A percentile compares a stretch with the other conserved stretches of the same genome.
phyloP scores from a whole-genome alignment of 257 asterid species.

The Eucommia ulmoides region DNA sequence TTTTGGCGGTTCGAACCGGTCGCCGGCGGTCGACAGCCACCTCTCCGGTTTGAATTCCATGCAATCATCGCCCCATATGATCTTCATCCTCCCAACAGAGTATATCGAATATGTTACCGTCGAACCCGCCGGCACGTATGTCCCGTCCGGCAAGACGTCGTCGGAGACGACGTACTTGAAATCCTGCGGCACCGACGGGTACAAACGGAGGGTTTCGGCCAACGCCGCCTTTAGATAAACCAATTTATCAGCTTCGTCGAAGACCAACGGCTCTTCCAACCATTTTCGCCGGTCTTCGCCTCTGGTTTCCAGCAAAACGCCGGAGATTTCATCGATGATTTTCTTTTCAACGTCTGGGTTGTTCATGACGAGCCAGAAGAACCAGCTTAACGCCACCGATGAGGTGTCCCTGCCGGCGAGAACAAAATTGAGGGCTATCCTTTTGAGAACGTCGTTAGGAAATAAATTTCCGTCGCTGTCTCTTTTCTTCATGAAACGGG shows the following conservation, averaged over 20 bases:
- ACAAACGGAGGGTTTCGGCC: conserved; percentile 67
- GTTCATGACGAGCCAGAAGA: conserved; percentile 72
- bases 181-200: conserved; percentile 80
- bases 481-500: conserved; percentile 65
- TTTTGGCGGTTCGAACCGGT: conserved; percentile 55
- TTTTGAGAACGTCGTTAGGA: conserved; percentile 39
- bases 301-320: conserved; percentile 28
- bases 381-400: conserved; percentile 87
- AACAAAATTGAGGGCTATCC: conserved; percentile 74
- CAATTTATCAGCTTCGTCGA: conserved; percentile 66
- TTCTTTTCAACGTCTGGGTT: conserved; percentile 34
- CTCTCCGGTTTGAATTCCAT: conserved; percentile 83
- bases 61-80: conserved; percentile 77
- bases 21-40: conserved; percentile 47
- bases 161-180: conserved; percentile 58
- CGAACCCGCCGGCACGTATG: conserved; percentile 57
- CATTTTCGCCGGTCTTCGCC: conserved; percentile 37
- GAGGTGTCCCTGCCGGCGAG: too few relatives aligned
- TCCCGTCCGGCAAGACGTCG: conserved; percentile 72
- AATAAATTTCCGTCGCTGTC: conserved; percentile 45
- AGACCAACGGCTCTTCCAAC: conserved; percentile 60
- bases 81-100: conserved; percentile 64
- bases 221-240: conserved; percentile 61
- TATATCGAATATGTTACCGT: conserved; percentile 76
- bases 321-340: conserved; percentile 36